phyloP scores from a whole-genome alignment of 768 basidiomycete species.

The Candolleomyces aberdarensis region DNA sequence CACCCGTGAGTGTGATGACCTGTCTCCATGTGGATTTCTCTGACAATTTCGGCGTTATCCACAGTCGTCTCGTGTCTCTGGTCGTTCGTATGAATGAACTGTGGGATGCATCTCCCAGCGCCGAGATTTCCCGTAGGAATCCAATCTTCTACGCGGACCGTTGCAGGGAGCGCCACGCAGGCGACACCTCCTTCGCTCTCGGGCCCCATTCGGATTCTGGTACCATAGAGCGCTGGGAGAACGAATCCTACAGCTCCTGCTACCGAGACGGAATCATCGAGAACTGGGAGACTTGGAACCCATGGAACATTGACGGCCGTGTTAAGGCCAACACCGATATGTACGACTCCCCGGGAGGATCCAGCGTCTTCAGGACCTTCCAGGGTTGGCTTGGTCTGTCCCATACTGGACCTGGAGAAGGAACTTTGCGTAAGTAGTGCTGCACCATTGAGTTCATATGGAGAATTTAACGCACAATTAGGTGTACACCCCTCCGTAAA shows the following conservation, averaged over 20 bases:
- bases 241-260: constrained; percentile 37
- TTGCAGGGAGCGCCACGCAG: constrained; percentile 68
- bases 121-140: constrained; percentile 26
- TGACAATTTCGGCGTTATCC: constrained; percentile 17
- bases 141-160: constrained; percentile 80
- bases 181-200: constrained; percentile 63
- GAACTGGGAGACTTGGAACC: constrained; percentile 46
- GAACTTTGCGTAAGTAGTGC: constrained; percentile 64
- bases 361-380: constrained; percentile 48
- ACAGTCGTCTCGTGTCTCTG: constrained; percentile 48
- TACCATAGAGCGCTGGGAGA: constrained; percentile 55
- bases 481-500: not conserved
- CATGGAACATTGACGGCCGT: constrained; percentile 46
- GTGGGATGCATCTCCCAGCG: constrained; percentile 47
- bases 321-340: constrained; percentile 55
- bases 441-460: constrained; percentile 41
- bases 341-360: constrained; percentile 54
- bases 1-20: constrained; percentile 51
- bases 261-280: constrained; percentile 40
- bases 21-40: constrained; percentile 21
- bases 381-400: constrained; percentile 58
- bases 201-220: constrained; percentile 60
- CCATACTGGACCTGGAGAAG: constrained; percentile 53
- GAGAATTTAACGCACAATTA: constrained; percentile 13
- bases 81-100: constrained; percentile 19